phyloP scores from a whole-genome alignment of 1,284 basidiomycete genomes.

The Puccinia hordei region DNA sequence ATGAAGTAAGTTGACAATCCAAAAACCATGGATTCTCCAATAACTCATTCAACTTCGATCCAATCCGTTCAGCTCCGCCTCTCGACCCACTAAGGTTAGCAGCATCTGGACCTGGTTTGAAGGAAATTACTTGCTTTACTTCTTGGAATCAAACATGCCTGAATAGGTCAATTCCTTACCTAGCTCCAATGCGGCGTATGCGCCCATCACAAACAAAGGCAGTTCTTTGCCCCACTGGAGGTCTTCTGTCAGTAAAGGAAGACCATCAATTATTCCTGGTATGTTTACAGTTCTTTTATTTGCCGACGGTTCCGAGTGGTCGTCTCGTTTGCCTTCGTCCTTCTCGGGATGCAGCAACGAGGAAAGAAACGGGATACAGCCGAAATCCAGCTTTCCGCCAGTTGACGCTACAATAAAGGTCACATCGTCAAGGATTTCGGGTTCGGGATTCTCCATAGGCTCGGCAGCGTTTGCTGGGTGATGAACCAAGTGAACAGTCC shows the following conservation, averaged over 20 bases:
- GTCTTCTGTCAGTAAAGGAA: constrained; percentile 40
- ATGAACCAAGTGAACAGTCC: constrained; percentile 33
- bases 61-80: constrained; percentile 38
- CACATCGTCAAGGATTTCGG: constrained; percentile 27
- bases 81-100: constrained; percentile 43
- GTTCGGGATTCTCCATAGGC: background rate
- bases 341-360: constrained; percentile 15
- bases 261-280: constrained; percentile 41
- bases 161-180: constrained; percentile 27
- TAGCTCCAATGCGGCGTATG: constrained; percentile 45
- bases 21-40: constrained; percentile 39
- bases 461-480: background rate
- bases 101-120: constrained; percentile 46
- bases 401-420: constrained; percentile 39
- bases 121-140: background rate
- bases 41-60: constrained; percentile 48
- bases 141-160: background rate
- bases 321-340: background rate
- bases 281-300: background rate
- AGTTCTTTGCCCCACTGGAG: constrained; percentile 43
- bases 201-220: constrained; percentile 49
- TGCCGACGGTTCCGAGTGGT: background rate
- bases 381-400: constrained; percentile 49
- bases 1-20: constrained; percentile 2
- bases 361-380: constrained; percentile 32